phyloP scores from a whole-genome alignment of 139 green algal species.

The Chara braunii region DNA sequence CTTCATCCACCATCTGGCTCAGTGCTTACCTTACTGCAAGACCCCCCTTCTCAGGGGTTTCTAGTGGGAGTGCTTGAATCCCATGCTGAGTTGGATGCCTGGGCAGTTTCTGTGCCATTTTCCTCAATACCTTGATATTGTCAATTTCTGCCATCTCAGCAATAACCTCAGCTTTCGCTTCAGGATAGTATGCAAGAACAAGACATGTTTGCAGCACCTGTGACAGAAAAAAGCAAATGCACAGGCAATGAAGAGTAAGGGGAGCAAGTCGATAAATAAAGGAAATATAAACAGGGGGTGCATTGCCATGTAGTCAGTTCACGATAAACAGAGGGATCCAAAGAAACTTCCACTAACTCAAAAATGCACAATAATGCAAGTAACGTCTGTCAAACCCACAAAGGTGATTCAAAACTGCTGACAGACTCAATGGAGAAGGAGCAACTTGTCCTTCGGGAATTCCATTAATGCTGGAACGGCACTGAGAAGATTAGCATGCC shows the following conservation, averaged over 20 bases:
- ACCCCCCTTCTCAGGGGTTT: too few relatives aligned
- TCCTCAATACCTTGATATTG: slow-evolving; percentile 3
- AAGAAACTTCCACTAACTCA: neutral
- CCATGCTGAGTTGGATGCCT: too few relatives aligned
- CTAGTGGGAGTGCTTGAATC: too few relatives aligned
- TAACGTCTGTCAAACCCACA: too few relatives aligned
- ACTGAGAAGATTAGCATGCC: too few relatives aligned
- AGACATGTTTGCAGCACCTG: slow-evolving; percentile 21
- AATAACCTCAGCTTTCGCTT: slow-evolving; percentile 6
- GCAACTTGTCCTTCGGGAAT: too few relatives aligned
- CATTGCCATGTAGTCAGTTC: too few relatives aligned
- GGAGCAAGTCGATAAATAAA: neutral
- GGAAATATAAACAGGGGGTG: too few relatives aligned
- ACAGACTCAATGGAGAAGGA: too few relatives aligned
- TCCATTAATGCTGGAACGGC: too few relatives aligned
- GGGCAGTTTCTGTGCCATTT: too few relatives aligned
- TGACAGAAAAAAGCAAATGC: neutral
- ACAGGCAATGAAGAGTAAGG: neutral
- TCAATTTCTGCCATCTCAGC: slow-evolving; percentile 8
- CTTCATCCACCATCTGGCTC: neutral
- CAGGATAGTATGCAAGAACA: neutral
- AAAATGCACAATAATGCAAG: neutral
- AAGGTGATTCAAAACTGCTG: neutral
- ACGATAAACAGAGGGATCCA: neutral
- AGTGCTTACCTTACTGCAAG: too few relatives aligned